Percentiles rank a stretch among this genome's conserved stretches.
Evolutionary conservation across 2,329 filamentous ascomycete genomes (phyloP).

Genomic region (Coleophoma crateriformis): DNA sequence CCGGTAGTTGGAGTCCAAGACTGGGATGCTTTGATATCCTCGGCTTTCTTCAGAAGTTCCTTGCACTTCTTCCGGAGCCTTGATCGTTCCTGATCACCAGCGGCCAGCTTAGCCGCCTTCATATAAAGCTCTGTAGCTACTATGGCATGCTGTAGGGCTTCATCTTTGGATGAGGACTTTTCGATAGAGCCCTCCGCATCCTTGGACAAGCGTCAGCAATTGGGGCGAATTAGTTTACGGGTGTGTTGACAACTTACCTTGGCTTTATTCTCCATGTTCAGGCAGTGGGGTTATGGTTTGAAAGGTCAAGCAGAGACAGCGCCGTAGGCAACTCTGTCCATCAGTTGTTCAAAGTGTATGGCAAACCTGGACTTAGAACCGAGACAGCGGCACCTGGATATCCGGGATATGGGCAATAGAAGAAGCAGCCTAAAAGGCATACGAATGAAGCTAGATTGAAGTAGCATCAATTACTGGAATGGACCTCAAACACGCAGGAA

Average conservation of each 20-base stretch:
- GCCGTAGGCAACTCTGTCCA: no score
- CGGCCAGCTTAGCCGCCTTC: conserved; percentile 60
- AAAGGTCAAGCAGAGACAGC: no score
- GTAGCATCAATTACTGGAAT: no score
- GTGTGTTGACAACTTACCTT: conserved; percentile 26
- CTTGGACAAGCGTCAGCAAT: conserved; percentile 27
- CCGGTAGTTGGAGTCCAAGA: conserved; percentile 13
- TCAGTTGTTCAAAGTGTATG: no score
- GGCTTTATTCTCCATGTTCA: conserved; percentile 39
- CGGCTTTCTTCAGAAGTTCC: conserved; percentile 65
- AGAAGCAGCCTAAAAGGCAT: no score
- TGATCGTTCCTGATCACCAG: conserved; percentile 55
- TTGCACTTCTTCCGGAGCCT: conserved; percentile 65
- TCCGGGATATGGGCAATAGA: no score
- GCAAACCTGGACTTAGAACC: no score
- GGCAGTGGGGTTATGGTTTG: no score
- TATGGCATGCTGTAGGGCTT: conserved; percentile 72
- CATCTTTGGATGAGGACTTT: conserved; percentile 45
- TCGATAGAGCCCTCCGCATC: conserved; percentile 47
- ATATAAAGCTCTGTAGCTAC: conserved; percentile 76
- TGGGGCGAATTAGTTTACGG: background rate
- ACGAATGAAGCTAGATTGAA: no score
- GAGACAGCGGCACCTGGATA: no score
- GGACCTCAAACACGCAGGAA: no score
- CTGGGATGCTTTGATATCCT: conserved; percentile 59